A percentile compares a stretch with the other conserved stretches of the same genome.
Conservation (phyloP, 768 basidiomycete species). For the Serendipita vermifera region DNA sequence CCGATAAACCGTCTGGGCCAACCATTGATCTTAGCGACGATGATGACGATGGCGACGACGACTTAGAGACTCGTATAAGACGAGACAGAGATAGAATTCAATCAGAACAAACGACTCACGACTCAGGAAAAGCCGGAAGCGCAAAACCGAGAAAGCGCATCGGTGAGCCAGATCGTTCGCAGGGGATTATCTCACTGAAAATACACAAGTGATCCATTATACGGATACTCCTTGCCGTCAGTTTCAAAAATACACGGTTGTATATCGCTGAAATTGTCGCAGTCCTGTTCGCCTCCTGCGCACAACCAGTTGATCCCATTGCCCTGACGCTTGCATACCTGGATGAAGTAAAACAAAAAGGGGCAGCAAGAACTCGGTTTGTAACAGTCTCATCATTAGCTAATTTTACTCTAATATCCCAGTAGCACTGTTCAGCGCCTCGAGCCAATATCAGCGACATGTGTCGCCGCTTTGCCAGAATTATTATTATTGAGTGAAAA, state of each 20-base stretch:
- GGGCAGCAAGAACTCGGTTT: neutral
- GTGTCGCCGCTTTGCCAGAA: slow-evolving; percentile 2
- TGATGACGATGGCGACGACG: slow-evolving; percentile 5
- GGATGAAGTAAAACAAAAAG: neutral
- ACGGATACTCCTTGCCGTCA: slow-evolving; percentile 4
- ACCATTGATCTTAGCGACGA: neutral
- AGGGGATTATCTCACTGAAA: neutral
- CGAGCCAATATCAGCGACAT: neutral
- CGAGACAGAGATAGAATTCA: neutral
- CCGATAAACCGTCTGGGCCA: neutral
- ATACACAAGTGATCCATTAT: slow-evolving; percentile 8
- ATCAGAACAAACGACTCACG: neutral
- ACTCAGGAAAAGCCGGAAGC: too few species aligned
- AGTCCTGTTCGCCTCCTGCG: neutral
- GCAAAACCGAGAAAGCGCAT: neutral
- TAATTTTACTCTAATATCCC: neutral
- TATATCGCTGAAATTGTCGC: neutral
- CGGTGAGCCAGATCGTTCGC: neutral
- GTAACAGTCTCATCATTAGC: neutral
- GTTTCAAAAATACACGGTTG: too few species aligned
- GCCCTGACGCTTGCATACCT: neutral
- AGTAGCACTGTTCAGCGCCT: neutral
- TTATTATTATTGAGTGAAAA: neutral
- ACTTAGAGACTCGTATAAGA: neutral
- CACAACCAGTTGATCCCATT: neutral